Percentiles rank a stretch among this genome's conserved stretches.
Evolutionary conservation across 1,284 basidiomycete genomes (phyloP).

Genomic region (Microstroma glucosiphilum): DNA sequence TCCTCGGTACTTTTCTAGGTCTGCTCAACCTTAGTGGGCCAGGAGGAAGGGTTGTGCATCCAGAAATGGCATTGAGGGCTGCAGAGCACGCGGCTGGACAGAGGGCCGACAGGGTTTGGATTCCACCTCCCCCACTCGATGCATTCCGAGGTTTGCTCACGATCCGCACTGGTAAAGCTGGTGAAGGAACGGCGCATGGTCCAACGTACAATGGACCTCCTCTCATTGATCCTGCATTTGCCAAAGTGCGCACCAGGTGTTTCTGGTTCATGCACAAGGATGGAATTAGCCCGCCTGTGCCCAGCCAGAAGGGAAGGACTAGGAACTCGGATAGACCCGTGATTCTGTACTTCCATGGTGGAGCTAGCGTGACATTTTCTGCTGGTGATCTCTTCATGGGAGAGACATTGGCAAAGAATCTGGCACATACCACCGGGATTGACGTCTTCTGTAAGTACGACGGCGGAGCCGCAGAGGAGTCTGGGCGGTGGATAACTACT

Average conservation of each 20-base stretch:
- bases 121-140: conserved; percentile 38
- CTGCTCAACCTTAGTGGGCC: conserved; percentile 37
- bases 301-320: conserved; percentile 11
- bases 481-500: not conserved
- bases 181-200: conserved; percentile 17
- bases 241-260: conserved; percentile 35
- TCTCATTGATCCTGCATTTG: conserved; percentile 40
- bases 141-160: conserved; percentile 38
- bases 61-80: conserved; percentile 27
- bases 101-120: conserved; percentile 40
- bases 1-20: conserved; percentile 27
- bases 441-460: conserved; percentile 28
- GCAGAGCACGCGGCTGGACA: conserved; percentile 21
- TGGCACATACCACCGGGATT: conserved; percentile 28
- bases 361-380: conserved; percentile 44
- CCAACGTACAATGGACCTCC: conserved; percentile 35
- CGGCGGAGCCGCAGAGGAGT: no score
- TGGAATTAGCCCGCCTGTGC: conserved; percentile 18
- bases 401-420: conserved; percentile 30
- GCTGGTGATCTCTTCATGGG: conserved; percentile 47
- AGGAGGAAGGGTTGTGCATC: conserved; percentile 33
- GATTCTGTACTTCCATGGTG: conserved; percentile 47
- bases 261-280: conserved; percentile 43
- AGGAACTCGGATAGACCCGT: conserved; percentile 23
- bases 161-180: conserved; percentile 24